A percentile compares a stretch with the other conserved stretches of the same genome.
These are phyloP conservation scores for Phytophthora tentaculata DNA, from an alignment of 352 stramenopile genomes.

Conservation along the genomic window DNA sequence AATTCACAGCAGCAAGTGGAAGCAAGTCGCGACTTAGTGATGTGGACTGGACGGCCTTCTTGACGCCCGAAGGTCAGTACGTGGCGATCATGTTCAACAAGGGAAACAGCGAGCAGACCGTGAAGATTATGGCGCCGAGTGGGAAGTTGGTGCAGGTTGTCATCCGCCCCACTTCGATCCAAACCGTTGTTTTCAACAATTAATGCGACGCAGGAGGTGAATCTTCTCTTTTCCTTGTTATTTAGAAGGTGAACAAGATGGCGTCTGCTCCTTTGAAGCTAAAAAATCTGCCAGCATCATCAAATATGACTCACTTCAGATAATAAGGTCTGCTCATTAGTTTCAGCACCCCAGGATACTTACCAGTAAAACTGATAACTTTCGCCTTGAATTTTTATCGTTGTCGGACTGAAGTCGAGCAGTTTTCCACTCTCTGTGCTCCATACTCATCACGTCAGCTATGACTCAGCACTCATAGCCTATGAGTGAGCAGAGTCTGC, in stretches of 20 bases:
- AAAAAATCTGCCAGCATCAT: slow-evolving; percentile 4
- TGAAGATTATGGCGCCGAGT: slow-evolving; percentile 49
- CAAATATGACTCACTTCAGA: slow-evolving; percentile 12
- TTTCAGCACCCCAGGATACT: background rate
- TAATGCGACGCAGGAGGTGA: slow-evolving; percentile 15
- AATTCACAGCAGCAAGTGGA: slow-evolving; percentile 31
- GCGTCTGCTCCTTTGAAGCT: background rate
- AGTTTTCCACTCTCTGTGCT: background rate
- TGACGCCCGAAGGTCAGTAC: slow-evolving; percentile 48
- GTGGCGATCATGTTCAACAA: slow-evolving; percentile 51
- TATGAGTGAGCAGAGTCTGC: background rate
- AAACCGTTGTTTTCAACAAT: slow-evolving; percentile 51
- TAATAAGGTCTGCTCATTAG: background rate
- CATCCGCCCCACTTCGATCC: slow-evolving; percentile 47
- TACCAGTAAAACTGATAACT: background rate
- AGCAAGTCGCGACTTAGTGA: slow-evolving; percentile 30
- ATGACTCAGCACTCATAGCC: no score
- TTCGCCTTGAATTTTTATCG: no score
- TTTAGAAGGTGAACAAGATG: background rate
- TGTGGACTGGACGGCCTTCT: slow-evolving; percentile 52
- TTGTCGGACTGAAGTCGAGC: background rate
- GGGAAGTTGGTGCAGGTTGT: slow-evolving; percentile 45
- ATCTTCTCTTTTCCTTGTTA: background rate
- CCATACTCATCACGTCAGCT: background rate
- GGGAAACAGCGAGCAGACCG: slow-evolving; percentile 38